Base-by-base conservation (phyloP, 371 early-diverging fungal genomes). In the Fennellomyces sp. region DNA sequence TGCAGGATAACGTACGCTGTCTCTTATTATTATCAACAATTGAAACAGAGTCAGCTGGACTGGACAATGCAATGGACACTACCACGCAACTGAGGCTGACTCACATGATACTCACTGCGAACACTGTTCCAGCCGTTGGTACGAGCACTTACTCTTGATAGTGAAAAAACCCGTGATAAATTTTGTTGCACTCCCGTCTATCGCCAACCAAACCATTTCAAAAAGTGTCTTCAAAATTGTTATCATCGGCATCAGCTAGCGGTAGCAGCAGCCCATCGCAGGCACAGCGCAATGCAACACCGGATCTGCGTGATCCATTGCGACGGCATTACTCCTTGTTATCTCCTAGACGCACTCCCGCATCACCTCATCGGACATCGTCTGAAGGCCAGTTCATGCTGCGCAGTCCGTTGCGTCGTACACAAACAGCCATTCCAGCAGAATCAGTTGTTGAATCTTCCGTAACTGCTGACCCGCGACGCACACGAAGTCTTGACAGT, bases 261-360 rank as follows among this genome's bases (percentile, higher is more conserved):
- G 45, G 51, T 30, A 50, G 23, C 23, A 50, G 2, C 23, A 50
- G 31, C 29, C 51, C 36, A 36, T 11, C 36, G 36, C 10, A 8
- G 36, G 11, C 51, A 50, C 51, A 31, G 7, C 51, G 51, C 3
- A 28, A 3, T 5, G 51, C 28, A 7, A 36, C 55, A 25, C 55
- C 55, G 13, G 55, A 54, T 36, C 27, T 54, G 36, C 55, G 55
- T 27, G 39, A 36, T 39, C 27, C 55, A 2, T 39, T 54, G 17
- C 33, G 35, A 27, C 38, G 55, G 17, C 36, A 35, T 30, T 50
- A 50, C 29, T 30, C 51, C 4, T 5, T 31, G 29, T 30, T 50
- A 1, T 10, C 28, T 50, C 31, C 28, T 12, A 27, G 51, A 28
- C 41, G 35, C 19, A 13, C 23, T n/a, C 13, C 39, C 1, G 23